Conservation (phyloP, 2,329 filamentous ascomycete species). For the Fusarium tuaranense region DNA sequence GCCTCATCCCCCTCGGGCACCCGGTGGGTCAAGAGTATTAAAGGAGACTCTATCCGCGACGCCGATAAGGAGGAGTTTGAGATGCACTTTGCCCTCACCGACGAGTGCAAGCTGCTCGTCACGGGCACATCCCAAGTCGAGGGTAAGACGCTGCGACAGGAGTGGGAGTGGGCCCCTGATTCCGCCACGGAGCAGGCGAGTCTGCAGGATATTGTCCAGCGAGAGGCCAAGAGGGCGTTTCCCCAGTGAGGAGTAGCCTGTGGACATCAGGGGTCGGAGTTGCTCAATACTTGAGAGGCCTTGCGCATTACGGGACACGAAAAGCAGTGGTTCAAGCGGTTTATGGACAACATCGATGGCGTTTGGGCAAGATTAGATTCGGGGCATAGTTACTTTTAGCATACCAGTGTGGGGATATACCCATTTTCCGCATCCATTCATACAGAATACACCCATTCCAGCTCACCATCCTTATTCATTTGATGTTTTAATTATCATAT, state of each 20-base stretch:
- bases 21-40: constrained; percentile 47
- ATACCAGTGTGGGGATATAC: neutral
- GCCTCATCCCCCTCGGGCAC: neutral
- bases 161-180: constrained; percentile 48
- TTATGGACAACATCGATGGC: neutral
- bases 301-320: neutral
- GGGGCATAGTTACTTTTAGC: neutral
- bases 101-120: constrained; percentile 37
- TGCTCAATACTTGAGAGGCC: neutral
- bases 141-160: constrained; percentile 24
- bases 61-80: constrained; percentile 43
- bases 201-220: constrained; percentile 41
- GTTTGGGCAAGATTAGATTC: constrained; percentile 1
- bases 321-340: neutral
- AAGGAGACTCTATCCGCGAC: constrained; percentile 49
- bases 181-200: constrained; percentile 23
- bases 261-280: neutral
- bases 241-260: constrained; percentile 26
- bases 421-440: neutral
- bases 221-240: constrained; percentile 24
- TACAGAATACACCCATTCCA: neutral
- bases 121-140: constrained; percentile 33
- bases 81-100: constrained; percentile 49
- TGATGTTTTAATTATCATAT: neutral
- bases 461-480: neutral